A percentile compares a stretch with the other conserved stretches of the same genome.
Evolutionary conservation across 192 early-diverging fungal genomes (phyloP).

Genomic region (Podila verticillata): DNA sequence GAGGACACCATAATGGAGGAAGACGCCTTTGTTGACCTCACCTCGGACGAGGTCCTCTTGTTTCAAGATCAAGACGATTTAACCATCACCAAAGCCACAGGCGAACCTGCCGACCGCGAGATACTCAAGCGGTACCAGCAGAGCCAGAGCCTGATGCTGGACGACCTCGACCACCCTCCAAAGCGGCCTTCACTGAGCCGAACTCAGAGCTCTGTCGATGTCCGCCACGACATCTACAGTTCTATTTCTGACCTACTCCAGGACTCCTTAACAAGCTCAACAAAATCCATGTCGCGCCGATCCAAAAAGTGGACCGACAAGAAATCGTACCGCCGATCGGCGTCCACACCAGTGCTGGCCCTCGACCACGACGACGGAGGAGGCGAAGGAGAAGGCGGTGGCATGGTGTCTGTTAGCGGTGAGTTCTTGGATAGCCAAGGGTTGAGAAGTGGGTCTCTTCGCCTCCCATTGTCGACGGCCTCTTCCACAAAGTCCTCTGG

Average conservation of each 20-base stretch:
- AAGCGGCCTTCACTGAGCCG: conserved; percentile 9
- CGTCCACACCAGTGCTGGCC: conserved; percentile 17
- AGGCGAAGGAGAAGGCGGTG: neutral
- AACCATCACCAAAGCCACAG: neutral
- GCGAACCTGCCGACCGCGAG: neutral
- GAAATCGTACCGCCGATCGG: conserved; percentile 24
- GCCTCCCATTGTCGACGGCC: neutral
- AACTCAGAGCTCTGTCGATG: conserved; percentile 29
- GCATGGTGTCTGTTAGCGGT: neutral
- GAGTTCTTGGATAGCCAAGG: neutral
- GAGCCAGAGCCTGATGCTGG: neutral
- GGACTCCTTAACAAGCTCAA: neutral
- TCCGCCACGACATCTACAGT: neutral
- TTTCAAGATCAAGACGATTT: no score
- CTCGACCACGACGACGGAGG: neutral
- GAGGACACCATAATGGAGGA: neutral
- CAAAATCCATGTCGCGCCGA: neutral
- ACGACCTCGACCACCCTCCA: neutral
- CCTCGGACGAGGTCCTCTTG: neutral
- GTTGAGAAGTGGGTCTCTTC: neutral
- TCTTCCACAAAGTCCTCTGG: conserved; percentile 1
- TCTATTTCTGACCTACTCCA: neutral
- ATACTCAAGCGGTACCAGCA: neutral
- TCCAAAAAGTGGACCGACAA: conserved; percentile 18
- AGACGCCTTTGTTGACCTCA: no score